phyloP scores from a whole-genome alignment of 225 moss, liverwort and hornwort genomes.

The Marchantia polymorpha region DNA sequence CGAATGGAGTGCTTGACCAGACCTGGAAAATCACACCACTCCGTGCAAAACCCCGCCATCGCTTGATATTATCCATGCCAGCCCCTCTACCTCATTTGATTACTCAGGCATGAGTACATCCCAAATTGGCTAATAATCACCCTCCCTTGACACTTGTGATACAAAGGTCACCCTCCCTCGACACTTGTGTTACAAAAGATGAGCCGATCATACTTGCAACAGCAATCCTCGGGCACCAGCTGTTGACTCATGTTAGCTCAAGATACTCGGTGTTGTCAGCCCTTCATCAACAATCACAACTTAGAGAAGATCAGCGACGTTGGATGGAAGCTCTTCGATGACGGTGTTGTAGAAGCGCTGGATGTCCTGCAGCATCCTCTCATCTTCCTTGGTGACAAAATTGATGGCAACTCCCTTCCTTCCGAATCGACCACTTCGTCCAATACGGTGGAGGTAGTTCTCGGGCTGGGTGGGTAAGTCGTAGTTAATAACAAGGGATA shows the following conservation, averaged over 20 bases:
- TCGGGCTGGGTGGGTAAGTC: constrained; percentile 67
- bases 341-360: constrained; percentile 75
- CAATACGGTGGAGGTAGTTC: constrained; percentile 67
- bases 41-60: constrained; percentile 34
- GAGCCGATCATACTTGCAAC: constrained; percentile 11
- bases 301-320: constrained; percentile 66
- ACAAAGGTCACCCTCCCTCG: constrained; percentile 21
- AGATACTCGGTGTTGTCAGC: not conserved
- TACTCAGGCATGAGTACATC: constrained; percentile 35
- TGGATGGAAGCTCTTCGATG: constrained; percentile 60
- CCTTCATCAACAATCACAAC: constrained; percentile 11
- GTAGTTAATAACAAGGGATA: constrained; percentile 63
- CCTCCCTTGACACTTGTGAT: constrained; percentile 22
- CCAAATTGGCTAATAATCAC: constrained; percentile 24
- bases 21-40: constrained; percentile 31
- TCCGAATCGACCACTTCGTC: constrained; percentile 70
- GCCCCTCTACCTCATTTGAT: constrained; percentile 25
- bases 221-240: constrained; percentile 9
- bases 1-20: constrained; percentile 36
- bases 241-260: constrained; percentile 12
- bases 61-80: constrained; percentile 36
- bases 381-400: constrained; percentile 65
- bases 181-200: constrained; percentile 18
- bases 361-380: constrained; percentile 72
- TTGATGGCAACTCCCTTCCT: constrained; percentile 76